phyloP scores from a whole-genome alignment of 148 eudicot genomes.

The Pharnaceum exiguum region DNA sequence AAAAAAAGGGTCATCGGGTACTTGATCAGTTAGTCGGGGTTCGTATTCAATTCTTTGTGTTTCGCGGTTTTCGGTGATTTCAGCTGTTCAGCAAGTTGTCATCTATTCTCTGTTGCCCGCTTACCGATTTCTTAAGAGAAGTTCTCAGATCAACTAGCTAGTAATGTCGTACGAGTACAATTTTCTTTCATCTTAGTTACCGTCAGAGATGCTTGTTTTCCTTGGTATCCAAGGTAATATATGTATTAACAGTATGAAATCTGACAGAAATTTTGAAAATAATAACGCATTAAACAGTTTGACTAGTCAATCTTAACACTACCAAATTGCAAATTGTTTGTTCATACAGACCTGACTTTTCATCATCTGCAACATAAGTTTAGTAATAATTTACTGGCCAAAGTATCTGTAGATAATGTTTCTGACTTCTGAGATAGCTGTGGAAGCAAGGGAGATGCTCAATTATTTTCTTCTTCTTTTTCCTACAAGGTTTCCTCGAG shows the following conservation, averaged over 20 bases:
- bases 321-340: conserved; percentile 15
- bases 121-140: too few relatives aligned
- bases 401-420: too few relatives aligned
- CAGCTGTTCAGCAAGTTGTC: conserved; percentile 9
- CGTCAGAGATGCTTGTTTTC: not conserved
- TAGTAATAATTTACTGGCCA: too few relatives aligned
- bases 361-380: not conserved
- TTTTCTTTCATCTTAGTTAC: too few relatives aligned
- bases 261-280: conserved; percentile 22
- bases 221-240: conserved; percentile 36
- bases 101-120: not conserved
- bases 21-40: too few relatives aligned
- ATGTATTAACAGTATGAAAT: conserved; percentile 24
- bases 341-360: conserved; percentile 14
- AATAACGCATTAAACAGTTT: conserved; percentile 3
- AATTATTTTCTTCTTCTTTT: too few relatives aligned
- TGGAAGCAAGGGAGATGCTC: too few relatives aligned
- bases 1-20: too few relatives aligned
- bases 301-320: conserved; percentile 28
- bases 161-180: too few relatives aligned
- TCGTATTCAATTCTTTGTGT: not conserved
- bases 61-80: not conserved
- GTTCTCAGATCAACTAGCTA: too few relatives aligned
- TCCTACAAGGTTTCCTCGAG: too few relatives aligned
- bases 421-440: too few relatives aligned